Percentiles rank a stretch among this genome's conserved stretches.
These are phyloP conservation scores for Myriangium duriaei DNA, from an alignment of 2,329 filamentous ascomycete species.

Conservation along the genomic window DNA sequence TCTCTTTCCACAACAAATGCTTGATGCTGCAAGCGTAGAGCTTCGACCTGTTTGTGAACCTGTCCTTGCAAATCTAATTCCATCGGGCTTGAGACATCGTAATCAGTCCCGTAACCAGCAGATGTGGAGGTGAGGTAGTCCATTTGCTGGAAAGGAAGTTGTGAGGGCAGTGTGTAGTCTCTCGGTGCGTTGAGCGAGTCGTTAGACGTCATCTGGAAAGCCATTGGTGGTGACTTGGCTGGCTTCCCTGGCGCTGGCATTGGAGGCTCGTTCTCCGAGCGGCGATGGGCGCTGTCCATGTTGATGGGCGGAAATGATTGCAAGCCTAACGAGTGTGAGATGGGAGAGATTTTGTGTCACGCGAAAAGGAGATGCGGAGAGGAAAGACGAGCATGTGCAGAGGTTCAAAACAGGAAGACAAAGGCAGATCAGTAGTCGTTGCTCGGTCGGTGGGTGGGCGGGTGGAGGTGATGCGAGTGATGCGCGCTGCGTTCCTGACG, in stretches of 20 bases:
- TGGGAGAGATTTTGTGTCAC: neutral
- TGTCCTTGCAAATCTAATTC: conserved; percentile 20
- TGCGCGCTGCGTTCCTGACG: no score
- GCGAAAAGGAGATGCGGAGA: neutral
- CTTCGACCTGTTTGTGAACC: conserved; percentile 23
- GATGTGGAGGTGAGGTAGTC: conserved; percentile 9
- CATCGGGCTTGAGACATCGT: conserved; percentile 9
- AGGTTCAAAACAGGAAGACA: no score
- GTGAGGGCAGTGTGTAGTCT: conserved; percentile 4
- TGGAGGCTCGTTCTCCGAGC: conserved; percentile 6
- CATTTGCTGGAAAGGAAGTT: conserved; percentile 6
- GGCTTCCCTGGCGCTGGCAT: conserved; percentile 10
- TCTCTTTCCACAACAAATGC: conserved; percentile 24
- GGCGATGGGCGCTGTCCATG: neutral
- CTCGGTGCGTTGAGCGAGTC: conserved; percentile 20
- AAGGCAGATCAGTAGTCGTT: no score
- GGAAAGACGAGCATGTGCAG: neutral
- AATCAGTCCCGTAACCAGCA: conserved; percentile 1
- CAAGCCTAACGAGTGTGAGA: no score
- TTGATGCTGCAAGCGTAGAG: conserved; percentile 21
- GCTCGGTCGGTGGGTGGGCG: no score
- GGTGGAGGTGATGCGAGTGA: no score
- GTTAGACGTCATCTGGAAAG: conserved; percentile 24
- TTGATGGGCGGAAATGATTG: no score
- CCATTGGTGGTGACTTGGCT: conserved; percentile 23